Evolutionary conservation across 768 basidiomycete genomes (phyloP), one percentile per base, ranked within the genome.

Genomic region (Phanerochaete sordida): DNA sequence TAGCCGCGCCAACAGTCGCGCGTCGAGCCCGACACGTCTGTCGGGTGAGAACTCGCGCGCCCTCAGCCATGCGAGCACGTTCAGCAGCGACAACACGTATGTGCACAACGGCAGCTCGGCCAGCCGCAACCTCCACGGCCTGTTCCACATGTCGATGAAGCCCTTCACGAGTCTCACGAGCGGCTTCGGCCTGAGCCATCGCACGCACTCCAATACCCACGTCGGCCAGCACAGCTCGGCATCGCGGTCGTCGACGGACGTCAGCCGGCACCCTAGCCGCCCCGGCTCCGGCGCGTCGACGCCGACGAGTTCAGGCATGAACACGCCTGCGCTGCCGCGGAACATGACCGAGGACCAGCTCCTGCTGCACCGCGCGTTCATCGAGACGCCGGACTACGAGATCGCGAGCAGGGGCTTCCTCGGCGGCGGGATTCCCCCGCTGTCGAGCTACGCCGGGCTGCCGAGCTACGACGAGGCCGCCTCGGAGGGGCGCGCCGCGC

Each of bases 401-500:
- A 81, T 91, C 48, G 93, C 95, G 2, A 85, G 88, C 62, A 78
- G 89, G 15, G 95, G 94, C 6, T 96, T 95, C 73, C 80, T 95
- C 27, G 95, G 95, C 7, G 84, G 82, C 3, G 94, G 95, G 5
- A 87, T 95, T n/a, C 86, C 90, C 11, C 94, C 96, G 16, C 72
- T 94, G 68, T 80, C 80, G 66, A 88, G 89, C 66, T 79, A 88
- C 77, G 78, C 76, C 27, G 93, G 90, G 6, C 69, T 96, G 65
- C 95, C 95, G 49, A 90, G 86, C 39, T 98, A 98, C 65, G 93
- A 92, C 65, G 93, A 93, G 64, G 72, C 64, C 46, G 60, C 62
- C 65, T 19, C 44, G 44, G 68, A 60, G 60, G 57, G 57, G 55
- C 50, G 63, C 27, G 45, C 46, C 16, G 19, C n/a, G 9, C 13